phyloP scores from a whole-genome alignment of 768 basidiomycete genomes.

The Boletellus ananiceps region DNA sequence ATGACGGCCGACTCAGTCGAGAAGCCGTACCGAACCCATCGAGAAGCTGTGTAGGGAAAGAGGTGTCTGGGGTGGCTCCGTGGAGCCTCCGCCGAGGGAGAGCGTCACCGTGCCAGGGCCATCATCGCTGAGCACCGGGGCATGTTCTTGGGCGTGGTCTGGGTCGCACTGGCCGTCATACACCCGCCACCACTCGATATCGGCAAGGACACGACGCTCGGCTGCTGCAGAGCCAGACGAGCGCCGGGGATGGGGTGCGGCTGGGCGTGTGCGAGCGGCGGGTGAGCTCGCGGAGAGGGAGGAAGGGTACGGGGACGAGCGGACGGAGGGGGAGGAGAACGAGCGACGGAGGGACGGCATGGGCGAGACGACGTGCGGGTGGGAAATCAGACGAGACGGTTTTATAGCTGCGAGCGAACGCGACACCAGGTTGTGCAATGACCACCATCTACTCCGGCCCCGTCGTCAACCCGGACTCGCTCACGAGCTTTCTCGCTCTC shows the following conservation, averaged over 20 bases:
- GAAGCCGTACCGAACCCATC: conserved; percentile 21
- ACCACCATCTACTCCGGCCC: conserved; percentile 51
- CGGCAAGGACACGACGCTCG: conserved; percentile 69
- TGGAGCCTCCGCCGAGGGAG: conserved; percentile 35
- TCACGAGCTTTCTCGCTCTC: conserved; percentile 41
- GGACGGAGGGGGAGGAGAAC: conserved; percentile 63
- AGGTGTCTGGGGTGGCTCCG: conserved; percentile 37
- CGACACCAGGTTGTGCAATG: conserved; percentile 9
- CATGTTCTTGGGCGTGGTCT: conserved; percentile 25
- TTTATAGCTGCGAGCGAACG: conserved; percentile 40
- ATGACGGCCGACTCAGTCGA: background rate
- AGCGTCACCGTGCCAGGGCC: conserved; percentile 29
- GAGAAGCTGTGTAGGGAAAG: conserved; percentile 22
- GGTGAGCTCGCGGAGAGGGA: conserved; percentile 32
- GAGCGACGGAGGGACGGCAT: conserved; percentile 82
- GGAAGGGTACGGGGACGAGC: conserved; percentile 61
- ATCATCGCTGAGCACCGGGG: conserved; percentile 7
- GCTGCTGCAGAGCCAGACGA: conserved; percentile 64
- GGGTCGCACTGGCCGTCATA: conserved; percentile 59
- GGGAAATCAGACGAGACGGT: conserved; percentile 33
- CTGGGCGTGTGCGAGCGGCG: conserved; percentile 39
- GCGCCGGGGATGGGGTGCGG: conserved; percentile 42
- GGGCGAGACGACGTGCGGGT: conserved; percentile 21
- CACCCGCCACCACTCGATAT: conserved; percentile 88
- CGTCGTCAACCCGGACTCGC: conserved; percentile 49